Base-by-base conservation (phyloP, 148 eudicot genomes). In the Fagopyrum homotropicum region DNA sequence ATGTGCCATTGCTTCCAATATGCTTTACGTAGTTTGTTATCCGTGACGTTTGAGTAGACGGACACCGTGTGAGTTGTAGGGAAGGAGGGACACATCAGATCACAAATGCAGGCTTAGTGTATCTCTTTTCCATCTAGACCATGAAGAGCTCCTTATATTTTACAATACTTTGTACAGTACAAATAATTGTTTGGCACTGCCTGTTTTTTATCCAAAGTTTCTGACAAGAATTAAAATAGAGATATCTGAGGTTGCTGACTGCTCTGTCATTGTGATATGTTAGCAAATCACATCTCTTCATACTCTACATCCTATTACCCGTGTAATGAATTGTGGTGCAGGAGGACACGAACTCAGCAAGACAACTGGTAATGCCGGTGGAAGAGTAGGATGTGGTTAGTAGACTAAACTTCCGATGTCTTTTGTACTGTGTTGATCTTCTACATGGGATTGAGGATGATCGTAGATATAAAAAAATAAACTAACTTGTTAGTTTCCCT, bases 271-370 rank as follows among this genome's bases (percentile, higher is more conserved):
- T 55, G 7, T 55, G 19, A 15, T 55, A 16, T 55, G 8, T 17
- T 5, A 55, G 63, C 9, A 57, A 57, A 57, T 22, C 2, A 6
- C 63, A 11, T 63, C 0, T 59, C 6, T 63, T 11, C 69, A 30
- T 44, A 29, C 44, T n/a, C 69, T 4, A 63, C 5, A 30, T 0
- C 12, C 0, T 40, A 40, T 66, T 40, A 35, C 46, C 14, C 7
- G 15, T 66, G 45, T 66, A 35, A 43, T 66, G 46, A 15, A 35
- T 66, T 66, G 71, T 66, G 71, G 46, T 35, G 30, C 88, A 90
- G 97, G 95, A 73, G 92, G 92, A 69, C 97, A 90, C 81, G 93
- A 92, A 84, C 97, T 92, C 79, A 92, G 97, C 91, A 92, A 90
- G 85, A 82, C 96, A 63, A 92, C 97, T 17, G 97, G 97, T 52